Percentiles rank a stretch among this genome's conserved stretches.
phyloP scores from a whole-genome alignment of 164 flowering plant species.

The Macadamia tetraphylla region DNA sequence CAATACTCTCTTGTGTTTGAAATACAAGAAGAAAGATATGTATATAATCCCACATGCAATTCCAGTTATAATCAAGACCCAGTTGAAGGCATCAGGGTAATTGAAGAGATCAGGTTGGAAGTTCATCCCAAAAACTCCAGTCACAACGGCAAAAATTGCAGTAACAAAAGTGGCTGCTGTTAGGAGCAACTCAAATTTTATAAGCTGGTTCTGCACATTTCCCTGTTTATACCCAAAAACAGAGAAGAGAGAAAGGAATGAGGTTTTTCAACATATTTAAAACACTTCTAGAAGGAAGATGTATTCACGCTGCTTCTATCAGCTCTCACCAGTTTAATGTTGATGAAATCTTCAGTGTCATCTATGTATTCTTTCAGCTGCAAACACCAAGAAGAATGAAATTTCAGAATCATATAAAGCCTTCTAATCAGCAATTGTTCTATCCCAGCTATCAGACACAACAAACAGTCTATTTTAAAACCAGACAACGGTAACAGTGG shows the following conservation, averaged over 20 bases:
- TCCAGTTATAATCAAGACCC: slow-evolving; percentile 62
- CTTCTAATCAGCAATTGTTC: neutral
- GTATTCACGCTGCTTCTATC: neutral
- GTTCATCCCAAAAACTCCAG: slow-evolving; percentile 96
- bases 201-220: slow-evolving; percentile 89
- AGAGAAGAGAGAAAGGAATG: neutral
- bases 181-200: slow-evolving; percentile 83
- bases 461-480: neutral
- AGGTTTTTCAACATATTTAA: neutral
- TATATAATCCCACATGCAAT: slow-evolving; percentile 41
- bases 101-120: slow-evolving; percentile 47
- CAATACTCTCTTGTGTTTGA: slow-evolving; percentile 61
- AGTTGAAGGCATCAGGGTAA: slow-evolving; percentile 50
- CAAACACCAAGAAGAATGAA: slow-evolving; percentile 14
- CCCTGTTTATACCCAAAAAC: slow-evolving; percentile 43
- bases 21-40: slow-evolving; percentile 52
- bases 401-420: neutral
- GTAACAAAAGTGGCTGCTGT: slow-evolving; percentile 88
- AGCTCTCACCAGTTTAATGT: slow-evolving; percentile 71
- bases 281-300: neutral
- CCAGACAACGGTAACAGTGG: neutral
- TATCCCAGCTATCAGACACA: neutral
- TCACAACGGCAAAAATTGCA: slow-evolving; percentile 73
- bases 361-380: slow-evolving; percentile 94
- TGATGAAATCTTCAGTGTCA: slow-evolving; percentile 91